Base-by-base conservation (phyloP, 2,329 filamentous ascomycete genomes). In the Aspergillus felis region DNA sequence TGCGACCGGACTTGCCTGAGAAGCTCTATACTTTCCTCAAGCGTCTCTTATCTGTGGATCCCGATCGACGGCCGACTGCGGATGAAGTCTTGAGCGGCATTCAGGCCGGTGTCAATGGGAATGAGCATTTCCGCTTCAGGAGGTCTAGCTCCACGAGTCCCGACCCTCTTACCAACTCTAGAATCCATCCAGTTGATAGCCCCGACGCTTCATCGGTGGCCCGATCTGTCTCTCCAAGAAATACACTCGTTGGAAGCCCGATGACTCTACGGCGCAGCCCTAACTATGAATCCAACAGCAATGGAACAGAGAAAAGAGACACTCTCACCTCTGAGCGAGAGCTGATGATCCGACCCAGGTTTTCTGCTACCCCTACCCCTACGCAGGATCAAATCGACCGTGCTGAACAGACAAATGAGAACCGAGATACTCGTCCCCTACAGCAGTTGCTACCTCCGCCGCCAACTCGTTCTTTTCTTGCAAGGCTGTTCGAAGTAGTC, bases 21-120 rank as follows among this genome's bases (percentile, higher is more conserved):
- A 88, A 90, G 71, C 82, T 99, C 0, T 99, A 97, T 74, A 85
- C 85, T 49, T 87, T 96, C 54, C 81, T 99, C 3, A 92, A 91
- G 71, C 85, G 85, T 56, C 80, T 99, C 4, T 82, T 99, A 5
- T 87, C 91, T 1, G 79, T 95, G 12, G 82, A 92, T 58, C 91
- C 93, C 0, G 77, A 79, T 1, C 85, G 92, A 55, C 82, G 94
- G 6, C 94, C 94, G 0, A 91, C 86, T 48, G 92, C 94, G 0
- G 90, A 87, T 49, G 92, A 97, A 57, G 93, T 99, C 1, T 74
- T 97, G 42, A 81, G 82, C 9, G 89, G 86, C 2, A 90, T 96
- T 74, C 87, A 89, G 64, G 87, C 84, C 41, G 87, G 90, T 2
- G 77, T 77, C 3, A 77, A 74, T 44, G 73, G 78, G 14, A 77